Evolutionary conservation across 768 basidiomycete species (phyloP), one percentile per base, ranked within the genome.

Genomic region (Kwoniella heveanensis): DNA sequence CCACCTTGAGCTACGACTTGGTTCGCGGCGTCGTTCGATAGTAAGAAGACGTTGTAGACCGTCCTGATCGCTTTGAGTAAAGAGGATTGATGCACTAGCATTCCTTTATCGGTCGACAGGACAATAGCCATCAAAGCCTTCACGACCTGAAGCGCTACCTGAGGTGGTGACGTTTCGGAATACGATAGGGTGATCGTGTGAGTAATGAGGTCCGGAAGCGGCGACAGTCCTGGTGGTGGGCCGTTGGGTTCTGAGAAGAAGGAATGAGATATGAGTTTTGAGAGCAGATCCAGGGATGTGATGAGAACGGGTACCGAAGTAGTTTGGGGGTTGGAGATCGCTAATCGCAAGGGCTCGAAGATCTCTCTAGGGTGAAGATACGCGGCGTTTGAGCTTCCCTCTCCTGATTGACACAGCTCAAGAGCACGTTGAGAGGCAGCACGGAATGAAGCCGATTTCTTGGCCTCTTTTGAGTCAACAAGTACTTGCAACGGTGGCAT

Each of bases 1-100:
- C 94, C 92, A 21, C 95, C 96, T 80, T 99, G 96, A 19, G 96
- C 96, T 37, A 99, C 95, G 83, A 91, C 94, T 81, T 98, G 96
- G 70, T 95, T 98, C 54, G 93, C 90, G 4, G 89, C 85, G 73
- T 95, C 92, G 22, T 85, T 84, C 71, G 91, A 93, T 63, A 98
- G 84, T 26, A 99, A 83, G 79, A 98, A 99, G 63, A 99, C 88
- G 78, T 99, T 98, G 83, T 98, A 99, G 2, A 99, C 96, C 21
- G 96, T 97, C 51, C 96, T 86, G 30, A 99, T 91, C 27, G 93
- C 92, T 79, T 97, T 97, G 69, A 99, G 85, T 48, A 99, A 84
- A 12, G 92, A 90, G 4, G 93, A 96, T 77, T 98, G 96, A 80
- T 99, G 96, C 2, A 98, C 91, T 26, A 92, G 84, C 65, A 79